These are phyloP conservation scores for Lactuca sativa DNA, from an alignment of 129 eudicot genomes.

Conservation along the genomic window DNA sequence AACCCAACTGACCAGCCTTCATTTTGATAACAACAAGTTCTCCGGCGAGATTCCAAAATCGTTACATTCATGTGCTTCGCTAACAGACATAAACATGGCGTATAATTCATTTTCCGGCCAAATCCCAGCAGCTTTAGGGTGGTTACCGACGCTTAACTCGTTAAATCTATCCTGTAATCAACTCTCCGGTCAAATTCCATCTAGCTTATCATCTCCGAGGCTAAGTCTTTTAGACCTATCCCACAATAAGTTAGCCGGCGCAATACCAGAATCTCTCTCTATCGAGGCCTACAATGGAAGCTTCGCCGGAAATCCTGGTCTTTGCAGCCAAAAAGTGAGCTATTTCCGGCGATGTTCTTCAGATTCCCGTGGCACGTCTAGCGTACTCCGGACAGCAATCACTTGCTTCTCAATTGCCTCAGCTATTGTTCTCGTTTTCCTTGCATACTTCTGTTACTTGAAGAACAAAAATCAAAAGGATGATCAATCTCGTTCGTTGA, in stretches of 20 bases:
- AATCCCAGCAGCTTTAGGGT: conserved; percentile 65
- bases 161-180: conserved; percentile 68
- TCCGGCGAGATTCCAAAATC: conserved; percentile 68
- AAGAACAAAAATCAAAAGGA: conserved; percentile 36
- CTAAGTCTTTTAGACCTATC: conserved; percentile 80
- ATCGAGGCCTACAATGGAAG: conserved; percentile 75
- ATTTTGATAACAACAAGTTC: conserved; percentile 56
- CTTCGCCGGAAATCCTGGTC: conserved; percentile 73
- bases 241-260: conserved; percentile 56
- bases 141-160: conserved; percentile 56
- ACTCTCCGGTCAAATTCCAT: conserved; percentile 71
- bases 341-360: conserved; percentile 51
- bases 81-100: conserved; percentile 66
- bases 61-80: conserved; percentile 55
- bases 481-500: conserved; percentile 42
- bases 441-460: conserved; percentile 44
- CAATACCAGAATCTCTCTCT: conserved; percentile 66
- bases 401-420: conserved; percentile 49
- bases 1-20: conserved; percentile 47
- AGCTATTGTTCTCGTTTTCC: conserved; percentile 32
- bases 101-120: conserved; percentile 56
- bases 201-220: conserved; percentile 54
- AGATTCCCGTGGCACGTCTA: conserved; percentile 23
- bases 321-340: conserved; percentile 63
- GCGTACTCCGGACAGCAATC: conserved; percentile 36